phyloP scores from a whole-genome alignment of 139 green algal species.

The Tetradesmus obliquus region DNA sequence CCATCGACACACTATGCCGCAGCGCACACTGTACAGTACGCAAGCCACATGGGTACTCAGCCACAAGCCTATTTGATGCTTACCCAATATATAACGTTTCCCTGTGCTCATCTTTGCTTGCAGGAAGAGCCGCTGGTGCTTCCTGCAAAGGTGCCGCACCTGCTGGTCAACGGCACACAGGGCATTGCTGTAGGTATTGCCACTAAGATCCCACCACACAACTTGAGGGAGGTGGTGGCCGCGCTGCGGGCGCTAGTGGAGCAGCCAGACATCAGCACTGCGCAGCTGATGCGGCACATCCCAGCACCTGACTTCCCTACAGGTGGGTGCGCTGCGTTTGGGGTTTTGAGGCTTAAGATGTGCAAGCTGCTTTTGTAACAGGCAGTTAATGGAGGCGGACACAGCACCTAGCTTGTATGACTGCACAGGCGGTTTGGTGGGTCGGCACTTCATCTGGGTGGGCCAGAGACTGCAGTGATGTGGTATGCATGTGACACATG shows the following conservation, averaged over 20 bases:
- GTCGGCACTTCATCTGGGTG: too few species aligned
- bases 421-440: too few species aligned
- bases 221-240: constrained; percentile 92
- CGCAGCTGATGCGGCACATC: constrained; percentile 88
- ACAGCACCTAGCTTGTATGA: too few species aligned
- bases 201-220: constrained; percentile 97
- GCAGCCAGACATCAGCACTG: constrained; percentile 81
- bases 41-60: too few species aligned
- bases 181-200: constrained; percentile 98
- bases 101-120: neutral
- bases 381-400: neutral
- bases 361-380: neutral
- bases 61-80: too few species aligned
- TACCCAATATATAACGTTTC: too few species aligned
- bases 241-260: constrained; percentile 84
- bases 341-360: neutral
- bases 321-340: constrained; percentile 55
- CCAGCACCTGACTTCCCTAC: constrained; percentile 97
- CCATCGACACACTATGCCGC: too few species aligned
- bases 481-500: too few species aligned
- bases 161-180: constrained; percentile 94
- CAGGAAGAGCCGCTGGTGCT: constrained; percentile 93
- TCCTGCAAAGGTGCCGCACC: constrained; percentile 87
- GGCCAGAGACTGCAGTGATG: too few species aligned
- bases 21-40: neutral